Conservation (phyloP, 371 early-diverging fungal genomes). For the Entomophthora muscae region DNA sequence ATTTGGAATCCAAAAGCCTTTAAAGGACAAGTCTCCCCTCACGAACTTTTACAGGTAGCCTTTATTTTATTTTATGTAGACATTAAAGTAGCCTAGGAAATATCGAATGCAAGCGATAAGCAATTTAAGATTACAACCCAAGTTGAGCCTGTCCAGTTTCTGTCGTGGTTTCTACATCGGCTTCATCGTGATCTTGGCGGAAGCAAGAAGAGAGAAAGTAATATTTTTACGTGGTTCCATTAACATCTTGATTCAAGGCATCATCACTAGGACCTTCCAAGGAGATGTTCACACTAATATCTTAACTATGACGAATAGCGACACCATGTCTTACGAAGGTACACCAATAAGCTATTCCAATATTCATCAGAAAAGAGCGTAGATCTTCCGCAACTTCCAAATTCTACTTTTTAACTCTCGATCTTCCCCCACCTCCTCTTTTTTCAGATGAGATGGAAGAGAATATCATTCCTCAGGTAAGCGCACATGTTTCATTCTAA, state of each 20-base stretch:
- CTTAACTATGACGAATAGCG: constrained; percentile 29
- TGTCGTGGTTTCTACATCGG: constrained; percentile 86
- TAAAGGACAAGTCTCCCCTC: constrained; percentile 92
- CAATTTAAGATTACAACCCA: constrained; percentile 64
- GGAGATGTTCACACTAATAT: constrained; percentile 62
- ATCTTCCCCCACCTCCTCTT: constrained; percentile 84
- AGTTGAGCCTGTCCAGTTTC: constrained; percentile 75
- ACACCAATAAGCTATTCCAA: neutral
- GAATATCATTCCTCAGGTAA: constrained; percentile 82
- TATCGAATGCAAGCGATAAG: constrained; percentile 64
- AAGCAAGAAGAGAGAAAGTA: constrained; percentile 38
- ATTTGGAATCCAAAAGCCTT: constrained; percentile 90
- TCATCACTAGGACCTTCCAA: constrained; percentile 67
- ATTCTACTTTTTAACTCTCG: constrained; percentile 75
- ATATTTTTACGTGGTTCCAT: neutral
- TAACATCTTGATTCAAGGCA: constrained; percentile 18
- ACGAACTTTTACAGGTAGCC: constrained; percentile 72
- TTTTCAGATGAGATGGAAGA: constrained; percentile 77
- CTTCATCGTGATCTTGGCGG: constrained; percentile 77
- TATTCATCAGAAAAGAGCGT: constrained; percentile 7
- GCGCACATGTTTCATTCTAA: neutral
- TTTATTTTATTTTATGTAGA: neutral
- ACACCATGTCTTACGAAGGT: constrained; percentile 8
- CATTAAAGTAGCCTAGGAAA: constrained; percentile 28
- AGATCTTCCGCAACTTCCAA: neutral